Conservation (phyloP, 1,139 yeast genomes). For the Geotrichum aggregatum region DNA sequence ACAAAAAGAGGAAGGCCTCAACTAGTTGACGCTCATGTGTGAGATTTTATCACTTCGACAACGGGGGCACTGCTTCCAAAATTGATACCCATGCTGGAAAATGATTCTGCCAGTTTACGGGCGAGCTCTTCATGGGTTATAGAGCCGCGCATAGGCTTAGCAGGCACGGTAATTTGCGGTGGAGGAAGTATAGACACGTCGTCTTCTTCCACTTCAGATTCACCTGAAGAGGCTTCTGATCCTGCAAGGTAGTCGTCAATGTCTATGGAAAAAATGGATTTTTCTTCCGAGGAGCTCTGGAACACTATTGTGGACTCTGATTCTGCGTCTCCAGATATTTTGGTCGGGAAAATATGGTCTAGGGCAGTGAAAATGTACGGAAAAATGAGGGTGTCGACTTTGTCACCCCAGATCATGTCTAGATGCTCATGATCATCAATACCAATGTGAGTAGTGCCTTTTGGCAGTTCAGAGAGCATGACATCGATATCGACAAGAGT, state of each 20-base stretch:
- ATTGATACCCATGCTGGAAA: slow-evolving; percentile 20
- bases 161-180: neutral
- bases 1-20: neutral
- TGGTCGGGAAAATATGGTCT: neutral
- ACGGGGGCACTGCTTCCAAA: slow-evolving; percentile 22
- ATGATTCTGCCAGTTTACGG: slow-evolving; percentile 16
- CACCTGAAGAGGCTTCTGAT: neutral
- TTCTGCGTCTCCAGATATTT: neutral
- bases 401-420: slow-evolving; percentile 83
- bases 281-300: neutral
- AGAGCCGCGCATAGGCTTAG: neutral
- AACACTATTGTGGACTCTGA: neutral
- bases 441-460: slow-evolving; percentile 42
- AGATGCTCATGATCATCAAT: slow-evolving; percentile 71
- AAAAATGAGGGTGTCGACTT: slow-evolving; percentile 53
- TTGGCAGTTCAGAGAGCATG: slow-evolving; percentile 57
- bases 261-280: slow-evolving; percentile 2
- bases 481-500: slow-evolving; percentile 79
- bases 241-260: slow-evolving; percentile 1
- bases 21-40: neutral
- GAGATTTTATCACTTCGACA: slow-evolving; percentile 22
- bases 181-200: neutral
- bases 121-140: slow-evolving; percentile 16
- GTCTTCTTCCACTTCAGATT: neutral
- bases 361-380: slow-evolving; percentile 46